Conservation (phyloP, 2,329 filamentous ascomycete genomes). For the Akanthomyces uredinophilus region DNA sequence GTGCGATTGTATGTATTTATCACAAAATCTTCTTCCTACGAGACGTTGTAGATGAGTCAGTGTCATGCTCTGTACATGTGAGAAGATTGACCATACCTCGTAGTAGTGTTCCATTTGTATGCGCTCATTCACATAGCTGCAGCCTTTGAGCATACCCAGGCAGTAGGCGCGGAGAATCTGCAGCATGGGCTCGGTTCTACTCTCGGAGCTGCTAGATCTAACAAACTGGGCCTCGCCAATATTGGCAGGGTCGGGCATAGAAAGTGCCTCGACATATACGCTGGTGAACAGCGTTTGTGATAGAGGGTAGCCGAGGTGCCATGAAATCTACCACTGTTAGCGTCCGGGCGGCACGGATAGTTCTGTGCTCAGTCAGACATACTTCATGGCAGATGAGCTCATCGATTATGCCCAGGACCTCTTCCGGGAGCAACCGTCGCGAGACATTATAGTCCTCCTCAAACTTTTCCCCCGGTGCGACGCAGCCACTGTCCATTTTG, state of each 20-base stretch:
- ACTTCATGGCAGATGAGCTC: conserved; percentile 87
- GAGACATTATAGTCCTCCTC: conserved; percentile 78
- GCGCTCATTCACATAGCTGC: conserved; percentile 69
- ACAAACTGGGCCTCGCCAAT: conserved; percentile 63
- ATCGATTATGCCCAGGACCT: conserved; percentile 91
- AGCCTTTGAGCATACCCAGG: conserved; percentile 75
- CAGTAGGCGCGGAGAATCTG: conserved; percentile 79
- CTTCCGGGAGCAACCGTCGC: conserved; percentile 62
- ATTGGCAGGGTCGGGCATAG: conserved; percentile 62
- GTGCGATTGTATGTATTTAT: conserved; percentile 83
- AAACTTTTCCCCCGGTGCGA: conserved; percentile 71
- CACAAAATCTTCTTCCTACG: conserved; percentile 90
- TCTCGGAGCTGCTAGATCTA: conserved; percentile 28
- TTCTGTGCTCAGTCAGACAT: conserved; percentile 17
- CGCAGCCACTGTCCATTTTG: conserved; percentile 95
- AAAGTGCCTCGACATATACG: conserved; percentile 77
- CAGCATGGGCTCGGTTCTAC: conserved; percentile 42
- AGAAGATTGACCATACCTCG: conserved; percentile 53
- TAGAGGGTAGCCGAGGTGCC: conserved; percentile 93
- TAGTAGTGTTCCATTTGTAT: conserved; percentile 85
- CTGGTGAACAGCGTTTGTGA: conserved; percentile 94
- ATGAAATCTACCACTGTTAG: conserved; percentile 66
- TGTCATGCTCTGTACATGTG: background rate
- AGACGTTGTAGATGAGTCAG: background rate
- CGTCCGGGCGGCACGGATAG: background rate